Percentiles rank a stretch among this genome's conserved stretches.
These are phyloP conservation scores for Strobilomyces confusus DNA, from an alignment of 768 basidiomycete genomes.

Conservation along the genomic window DNA sequence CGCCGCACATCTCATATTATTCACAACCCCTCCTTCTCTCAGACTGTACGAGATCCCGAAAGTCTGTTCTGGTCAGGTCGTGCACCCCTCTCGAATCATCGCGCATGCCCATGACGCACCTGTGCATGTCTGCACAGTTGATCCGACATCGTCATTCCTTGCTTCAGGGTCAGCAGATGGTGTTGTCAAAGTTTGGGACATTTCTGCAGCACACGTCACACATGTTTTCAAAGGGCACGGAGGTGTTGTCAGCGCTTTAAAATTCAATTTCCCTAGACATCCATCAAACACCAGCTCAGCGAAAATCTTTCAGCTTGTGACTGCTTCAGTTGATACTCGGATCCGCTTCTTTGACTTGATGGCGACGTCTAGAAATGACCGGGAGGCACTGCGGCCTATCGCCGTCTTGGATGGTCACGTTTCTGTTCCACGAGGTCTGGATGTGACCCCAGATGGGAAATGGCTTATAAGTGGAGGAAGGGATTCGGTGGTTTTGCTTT, in stretches of 20 bases:
- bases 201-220: constrained; percentile 81
- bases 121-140: constrained; percentile 81
- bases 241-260: constrained; percentile 90
- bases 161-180: constrained; percentile 97
- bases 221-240: constrained; percentile 97
- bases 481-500: constrained; percentile 89
- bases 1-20: constrained; percentile 68
- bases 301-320: constrained; percentile 73
- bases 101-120: constrained; percentile 90
- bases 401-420: constrained; percentile 93
- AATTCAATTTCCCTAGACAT: constrained; percentile 76
- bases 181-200: constrained; percentile 95
- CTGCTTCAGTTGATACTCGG: constrained; percentile 87
- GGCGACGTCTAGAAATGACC: constrained; percentile 53
- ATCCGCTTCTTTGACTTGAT: constrained; percentile 91
- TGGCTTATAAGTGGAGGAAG: constrained; percentile 91
- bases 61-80: constrained; percentile 39
- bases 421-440: constrained; percentile 89
- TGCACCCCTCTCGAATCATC: constrained; percentile 72
- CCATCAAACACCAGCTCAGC: constrained; percentile 43
- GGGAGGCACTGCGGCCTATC: constrained; percentile 58
- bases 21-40: constrained; percentile 77
- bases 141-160: constrained; percentile 84
- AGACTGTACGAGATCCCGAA: constrained; percentile 79
- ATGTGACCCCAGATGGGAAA: constrained; percentile 78